These are phyloP conservation scores for Didymella pomorum DNA, from an alignment of 2,329 filamentous ascomycete species.

Conservation along the genomic window DNA sequence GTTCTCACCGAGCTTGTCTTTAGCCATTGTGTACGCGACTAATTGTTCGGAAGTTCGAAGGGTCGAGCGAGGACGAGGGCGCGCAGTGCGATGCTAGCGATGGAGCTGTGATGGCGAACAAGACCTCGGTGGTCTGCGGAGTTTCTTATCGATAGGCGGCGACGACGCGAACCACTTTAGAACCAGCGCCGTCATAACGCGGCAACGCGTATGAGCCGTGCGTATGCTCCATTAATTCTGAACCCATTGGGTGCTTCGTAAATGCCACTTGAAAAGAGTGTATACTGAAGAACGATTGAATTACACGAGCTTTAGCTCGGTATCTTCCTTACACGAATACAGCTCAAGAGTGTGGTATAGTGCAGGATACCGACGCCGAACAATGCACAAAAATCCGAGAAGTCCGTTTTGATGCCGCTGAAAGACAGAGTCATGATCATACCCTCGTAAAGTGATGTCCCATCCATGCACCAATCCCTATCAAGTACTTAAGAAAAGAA, in stretches of 20 bases:
- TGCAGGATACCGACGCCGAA: conserved; percentile 18
- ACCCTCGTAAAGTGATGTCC: conserved; percentile 12
- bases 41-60: neutral
- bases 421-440: conserved; percentile 27
- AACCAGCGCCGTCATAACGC: conserved; percentile 13
- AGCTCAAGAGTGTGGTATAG: conserved; percentile 21
- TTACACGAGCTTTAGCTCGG: conserved; percentile 12
- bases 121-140: conserved; percentile 22
- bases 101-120: neutral
- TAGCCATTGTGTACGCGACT: conserved; percentile 7
- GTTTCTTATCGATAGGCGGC: conserved; percentile 36
- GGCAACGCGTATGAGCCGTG: conserved; percentile 7
- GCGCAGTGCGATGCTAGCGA: neutral
- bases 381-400: conserved; percentile 16
- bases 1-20: conserved; percentile 24
- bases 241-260: neutral
- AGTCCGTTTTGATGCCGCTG: conserved; percentile 38
- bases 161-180: no score
- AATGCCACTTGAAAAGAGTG: no score
- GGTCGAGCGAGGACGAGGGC: neutral
- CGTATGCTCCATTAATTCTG: neutral
- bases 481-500: conserved; percentile 9
- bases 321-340: conserved; percentile 10
- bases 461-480: conserved; percentile 11
- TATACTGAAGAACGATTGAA: neutral